Percentiles rank a stretch among this genome's conserved stretches.
Conservation (phyloP, 2,329 filamentous ascomycete genomes). For the Capronia americana region DNA sequence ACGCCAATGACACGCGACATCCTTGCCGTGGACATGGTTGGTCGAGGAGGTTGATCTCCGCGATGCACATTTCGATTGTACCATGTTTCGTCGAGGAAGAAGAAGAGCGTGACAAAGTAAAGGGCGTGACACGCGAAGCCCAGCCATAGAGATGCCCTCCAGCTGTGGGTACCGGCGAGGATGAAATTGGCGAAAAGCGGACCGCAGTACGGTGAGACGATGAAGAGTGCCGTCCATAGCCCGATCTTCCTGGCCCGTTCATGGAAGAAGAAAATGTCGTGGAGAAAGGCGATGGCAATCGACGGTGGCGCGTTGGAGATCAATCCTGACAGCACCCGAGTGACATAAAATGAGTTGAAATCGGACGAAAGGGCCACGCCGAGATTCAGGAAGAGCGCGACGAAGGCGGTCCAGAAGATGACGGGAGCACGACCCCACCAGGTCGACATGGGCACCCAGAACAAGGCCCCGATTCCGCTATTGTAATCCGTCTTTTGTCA, state of each 20-base stretch:
- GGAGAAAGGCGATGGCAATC: conserved; percentile 51
- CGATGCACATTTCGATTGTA: conserved; percentile 43
- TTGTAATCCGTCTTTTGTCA: background rate
- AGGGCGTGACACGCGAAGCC: conserved; percentile 40
- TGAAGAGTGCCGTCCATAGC: conserved; percentile 46
- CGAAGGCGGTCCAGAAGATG: conserved; percentile 47
- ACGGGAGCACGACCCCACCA: conserved; percentile 54
- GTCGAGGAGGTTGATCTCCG: conserved; percentile 34
- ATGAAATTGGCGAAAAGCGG: conserved; percentile 46
- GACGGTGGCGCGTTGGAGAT: conserved; percentile 49
- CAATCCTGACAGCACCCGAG: conserved; percentile 52
- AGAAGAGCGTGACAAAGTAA: conserved; percentile 42
- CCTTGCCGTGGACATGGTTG: conserved; percentile 33
- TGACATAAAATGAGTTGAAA: conserved; percentile 49
- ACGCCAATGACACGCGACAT: conserved; percentile 42
- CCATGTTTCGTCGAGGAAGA: conserved; percentile 48
- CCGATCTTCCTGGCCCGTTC: conserved; percentile 50
- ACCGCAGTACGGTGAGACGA: conserved; percentile 40
- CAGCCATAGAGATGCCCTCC: conserved; percentile 46
- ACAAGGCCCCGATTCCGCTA: conserved; percentile 47
- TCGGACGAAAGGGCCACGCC: conserved; percentile 45
- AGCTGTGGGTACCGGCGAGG: conserved; percentile 41
- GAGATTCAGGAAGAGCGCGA: conserved; percentile 45
- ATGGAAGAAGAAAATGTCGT: conserved; percentile 51
- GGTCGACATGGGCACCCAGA: conserved; percentile 47